Conservation (phyloP, 306 rosid species). For the Albizia julibrissin region DNA sequence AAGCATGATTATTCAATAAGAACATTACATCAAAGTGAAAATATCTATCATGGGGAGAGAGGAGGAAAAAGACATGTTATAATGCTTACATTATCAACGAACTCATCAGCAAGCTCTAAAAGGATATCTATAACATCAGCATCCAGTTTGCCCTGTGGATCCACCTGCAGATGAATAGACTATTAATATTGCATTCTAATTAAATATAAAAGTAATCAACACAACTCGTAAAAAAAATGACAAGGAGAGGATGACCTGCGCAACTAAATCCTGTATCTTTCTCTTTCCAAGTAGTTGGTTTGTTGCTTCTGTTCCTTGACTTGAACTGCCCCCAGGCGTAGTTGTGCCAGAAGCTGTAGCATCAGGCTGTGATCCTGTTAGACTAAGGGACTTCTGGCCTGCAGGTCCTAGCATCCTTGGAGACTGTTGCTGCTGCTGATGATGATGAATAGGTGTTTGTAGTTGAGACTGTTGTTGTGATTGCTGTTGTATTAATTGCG, state of each 20-base stretch:
- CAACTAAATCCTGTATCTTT: slow-evolving; percentile 95
- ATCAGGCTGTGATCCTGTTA: slow-evolving; percentile 98
- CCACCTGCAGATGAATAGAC: slow-evolving; percentile 59
- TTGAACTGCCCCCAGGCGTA: slow-evolving; percentile 98
- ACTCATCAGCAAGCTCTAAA: slow-evolving; percentile 95
- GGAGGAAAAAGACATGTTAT: slow-evolving; percentile 13
- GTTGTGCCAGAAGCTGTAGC: slow-evolving; percentile 96
- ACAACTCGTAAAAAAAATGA: slow-evolving; percentile 16
- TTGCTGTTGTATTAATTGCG: slow-evolving; percentile 57
- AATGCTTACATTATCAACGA: slow-evolving; percentile 86
- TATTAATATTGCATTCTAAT: not conserved
- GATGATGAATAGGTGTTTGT: slow-evolving; percentile 71
- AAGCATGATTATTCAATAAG: slow-evolving; percentile 8
- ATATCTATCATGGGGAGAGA: not conserved
- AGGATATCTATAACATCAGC: slow-evolving; percentile 89
- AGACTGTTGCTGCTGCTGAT: slow-evolving; percentile 86
- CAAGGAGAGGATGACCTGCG: slow-evolving; percentile 64
- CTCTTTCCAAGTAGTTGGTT: slow-evolving; percentile 99
- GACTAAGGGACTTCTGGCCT: slow-evolving; percentile 92
- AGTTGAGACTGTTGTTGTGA: slow-evolving; percentile 66
- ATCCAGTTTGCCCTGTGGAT: slow-evolving; percentile 85
- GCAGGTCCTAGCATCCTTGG: slow-evolving; percentile 79
- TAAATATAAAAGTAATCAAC: slow-evolving; percentile 28
- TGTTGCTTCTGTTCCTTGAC: slow-evolving; percentile 98
- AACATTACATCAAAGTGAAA: slow-evolving; percentile 5